phyloP scores from a whole-genome alignment of 1,284 basidiomycete species.

The Rhodotorula sp. region DNA sequence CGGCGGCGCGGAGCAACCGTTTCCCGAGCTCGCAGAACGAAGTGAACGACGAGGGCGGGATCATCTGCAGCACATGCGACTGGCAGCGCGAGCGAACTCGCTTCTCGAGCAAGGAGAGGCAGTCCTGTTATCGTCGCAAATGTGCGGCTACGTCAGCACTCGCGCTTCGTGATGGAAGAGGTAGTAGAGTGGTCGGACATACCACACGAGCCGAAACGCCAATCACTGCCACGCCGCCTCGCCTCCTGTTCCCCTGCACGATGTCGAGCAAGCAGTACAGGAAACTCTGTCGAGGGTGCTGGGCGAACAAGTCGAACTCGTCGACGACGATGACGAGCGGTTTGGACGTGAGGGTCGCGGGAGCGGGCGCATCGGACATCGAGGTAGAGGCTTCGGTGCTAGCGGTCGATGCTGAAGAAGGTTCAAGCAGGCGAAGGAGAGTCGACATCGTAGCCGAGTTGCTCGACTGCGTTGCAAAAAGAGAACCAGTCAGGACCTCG shows the following conservation, averaged over 20 bases:
- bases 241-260: constrained; percentile 53
- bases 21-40: constrained; percentile 21
- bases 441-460: constrained; percentile 44
- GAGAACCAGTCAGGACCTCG: not conserved
- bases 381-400: not conserved
- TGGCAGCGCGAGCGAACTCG: constrained; percentile 94
- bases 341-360: constrained; percentile 50
- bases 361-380: not conserved
- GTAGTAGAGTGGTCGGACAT: constrained; percentile 32
- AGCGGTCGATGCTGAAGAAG: constrained; percentile 32
- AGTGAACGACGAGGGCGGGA: constrained; percentile 19
- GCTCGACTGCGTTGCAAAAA: constrained; percentile 30
- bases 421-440: constrained; percentile 43
- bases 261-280: constrained; percentile 63
- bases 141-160: not conserved
- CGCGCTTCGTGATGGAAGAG: not conserved
- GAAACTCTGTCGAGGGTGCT: constrained; percentile 56
- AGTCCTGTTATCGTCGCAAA: constrained; percentile 56
- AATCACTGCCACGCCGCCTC: constrained; percentile 70
- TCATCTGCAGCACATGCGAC: constrained; percentile 74
- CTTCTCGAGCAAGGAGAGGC: constrained; percentile 86
- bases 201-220: constrained; percentile 74
- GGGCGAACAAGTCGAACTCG: constrained; percentile 84
- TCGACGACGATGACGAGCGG: constrained; percentile 81
- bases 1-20: constrained; percentile 44